Base-by-base conservation (phyloP, 208 protist genomes). In the Strigomonas galati region DNA sequence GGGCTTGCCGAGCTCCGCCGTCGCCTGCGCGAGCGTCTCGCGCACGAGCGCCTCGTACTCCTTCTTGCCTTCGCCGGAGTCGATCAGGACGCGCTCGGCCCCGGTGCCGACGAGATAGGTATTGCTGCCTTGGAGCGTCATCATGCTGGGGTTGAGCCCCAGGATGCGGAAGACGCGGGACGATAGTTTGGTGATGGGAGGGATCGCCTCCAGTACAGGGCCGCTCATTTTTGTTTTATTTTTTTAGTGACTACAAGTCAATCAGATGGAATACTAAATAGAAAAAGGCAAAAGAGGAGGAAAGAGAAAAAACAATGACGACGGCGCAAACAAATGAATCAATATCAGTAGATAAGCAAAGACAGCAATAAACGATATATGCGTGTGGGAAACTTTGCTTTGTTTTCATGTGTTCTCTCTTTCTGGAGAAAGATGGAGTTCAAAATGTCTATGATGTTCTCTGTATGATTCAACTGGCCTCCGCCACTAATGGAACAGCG, bases 121-220 rank as follows among this genome's bases (percentile, higher is more conserved):
- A 75, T 92, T 92, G 59, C 60, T 84, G 23, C 85, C 85, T n/a
- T 86, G 68, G 1, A 92, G 78, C 0, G 85, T 92, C 75, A 89
- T 85, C 28, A 67, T 54, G 24, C 80, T 57, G 2, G 85, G 85
- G 67, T 92, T 89, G 65, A 82, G 77, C 17, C 85, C 85, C 71
- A 92, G 66, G n/a, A 92, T 71, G 24, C 79, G 79, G 6, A 76
- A 70, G 0, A 88, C 82, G 27, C 75, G 69, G 15, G 72, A 68
- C 0, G 82, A 76, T 15, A 85, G 59, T n/a, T 55, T 63, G 23
- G 71, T 51, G 43, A 86, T 71, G 30, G 64, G 37, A 37, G 80
- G 78, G 62, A 76, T 55, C 43, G 52, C 65, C 51, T 32, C 62
- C 5, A 60, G 70, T 4, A 27, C 44, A 15, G 44, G 61, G 52